Conservation (phyloP, 768 basidiomycete genomes). For the Mycena albidolilacea region DNA sequence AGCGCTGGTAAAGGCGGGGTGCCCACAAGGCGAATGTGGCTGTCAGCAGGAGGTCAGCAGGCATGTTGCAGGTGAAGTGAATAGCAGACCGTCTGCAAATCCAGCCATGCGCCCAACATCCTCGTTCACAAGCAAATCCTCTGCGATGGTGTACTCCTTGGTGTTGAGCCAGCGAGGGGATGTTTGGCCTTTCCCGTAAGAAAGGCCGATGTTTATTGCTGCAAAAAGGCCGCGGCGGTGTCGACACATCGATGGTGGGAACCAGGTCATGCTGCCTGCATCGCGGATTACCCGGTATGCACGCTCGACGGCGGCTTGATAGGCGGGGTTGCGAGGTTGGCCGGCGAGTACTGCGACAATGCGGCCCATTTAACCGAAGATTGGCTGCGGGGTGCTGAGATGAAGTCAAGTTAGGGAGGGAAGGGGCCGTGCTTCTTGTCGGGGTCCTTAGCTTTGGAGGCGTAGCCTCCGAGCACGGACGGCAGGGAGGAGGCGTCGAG, state of each 20-base stretch:
- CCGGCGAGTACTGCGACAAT: constrained; percentile 31
- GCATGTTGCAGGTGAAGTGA: background rate
- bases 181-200: constrained; percentile 41
- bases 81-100: constrained; percentile 35
- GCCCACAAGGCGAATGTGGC: constrained; percentile 36
- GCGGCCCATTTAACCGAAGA: constrained; percentile 19
- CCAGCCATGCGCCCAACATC: constrained; percentile 27
- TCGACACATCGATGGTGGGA: background rate
- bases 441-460: background rate
- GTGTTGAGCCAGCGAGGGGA: constrained; percentile 9
- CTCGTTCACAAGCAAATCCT: constrained; percentile 9
- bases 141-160: constrained; percentile 8
- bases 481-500: constrained; percentile 3
- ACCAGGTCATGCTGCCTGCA: background rate
- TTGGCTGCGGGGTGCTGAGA: constrained; percentile 16
- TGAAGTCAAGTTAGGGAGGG: background rate
- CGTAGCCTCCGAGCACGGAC: background rate
- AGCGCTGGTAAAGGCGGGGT: constrained; percentile 33
- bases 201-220: constrained; percentile 36
- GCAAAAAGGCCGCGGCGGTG: constrained; percentile 39
- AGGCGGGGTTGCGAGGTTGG: background rate
- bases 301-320: background rate
- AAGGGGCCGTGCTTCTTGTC: background rate
- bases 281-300: background rate
- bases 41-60: background rate